These are phyloP conservation scores for Diaporthe longicolla DNA, from an alignment of 2,329 filamentous ascomycete genomes.

Conservation along the genomic window DNA sequence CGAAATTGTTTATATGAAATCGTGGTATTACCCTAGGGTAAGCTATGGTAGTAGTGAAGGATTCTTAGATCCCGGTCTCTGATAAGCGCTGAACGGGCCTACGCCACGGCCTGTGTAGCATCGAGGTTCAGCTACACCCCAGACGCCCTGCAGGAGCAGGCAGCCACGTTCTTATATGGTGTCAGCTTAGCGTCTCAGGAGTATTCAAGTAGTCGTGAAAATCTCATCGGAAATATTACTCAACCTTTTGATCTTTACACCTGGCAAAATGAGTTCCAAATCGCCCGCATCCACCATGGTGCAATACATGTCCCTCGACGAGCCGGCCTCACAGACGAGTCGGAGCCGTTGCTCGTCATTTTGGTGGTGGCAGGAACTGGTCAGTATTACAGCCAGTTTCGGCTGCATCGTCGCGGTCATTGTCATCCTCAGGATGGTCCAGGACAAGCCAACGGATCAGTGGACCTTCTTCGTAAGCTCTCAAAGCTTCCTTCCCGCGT, in stretches of 20 bases:
- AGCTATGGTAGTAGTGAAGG: not conserved
- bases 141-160: not conserved
- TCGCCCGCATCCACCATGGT: not conserved
- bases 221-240: not conserved
- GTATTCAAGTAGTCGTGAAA: not conserved
- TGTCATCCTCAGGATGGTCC: slow-evolving; percentile 4
- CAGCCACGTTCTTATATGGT: slow-evolving; percentile 1
- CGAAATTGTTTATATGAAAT: too few species aligned
- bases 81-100: not conserved
- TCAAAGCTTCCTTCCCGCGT: not conserved
- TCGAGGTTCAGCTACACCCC: not conserved
- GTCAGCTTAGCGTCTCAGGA: slow-evolving; percentile 1
- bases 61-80: not conserved
- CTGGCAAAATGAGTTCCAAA: not conserved
- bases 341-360: slow-evolving; percentile 3
- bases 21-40: not conserved
- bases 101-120: not conserved
- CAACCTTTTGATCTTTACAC: not conserved
- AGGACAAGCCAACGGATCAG: slow-evolving; percentile 18
- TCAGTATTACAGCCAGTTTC: slow-evolving; percentile 2
- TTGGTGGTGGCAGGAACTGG: slow-evolving; percentile 28
- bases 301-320: slow-evolving; percentile 1
- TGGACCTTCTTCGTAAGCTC: slow-evolving; percentile 17
- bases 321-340: not conserved
- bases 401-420: slow-evolving; percentile 22